phyloP scores from a whole-genome alignment of 2,329 filamentous ascomycete genomes.

The Ophiostoma piceae region DNA sequence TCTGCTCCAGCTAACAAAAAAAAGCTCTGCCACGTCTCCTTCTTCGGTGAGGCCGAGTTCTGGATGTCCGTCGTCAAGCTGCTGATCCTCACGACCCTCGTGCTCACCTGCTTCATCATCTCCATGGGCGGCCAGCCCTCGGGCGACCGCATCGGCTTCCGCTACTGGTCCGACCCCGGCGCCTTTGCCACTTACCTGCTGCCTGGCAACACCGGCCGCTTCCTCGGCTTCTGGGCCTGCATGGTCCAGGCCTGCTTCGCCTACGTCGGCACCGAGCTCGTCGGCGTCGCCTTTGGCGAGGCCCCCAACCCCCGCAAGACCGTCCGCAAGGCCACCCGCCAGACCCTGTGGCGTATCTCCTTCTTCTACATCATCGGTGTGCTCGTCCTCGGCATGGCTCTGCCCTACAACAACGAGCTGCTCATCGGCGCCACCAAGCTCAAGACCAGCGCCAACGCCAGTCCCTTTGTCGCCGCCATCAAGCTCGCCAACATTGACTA shows the following conservation, averaged over 20 bases:
- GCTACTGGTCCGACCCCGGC: slow-evolving; percentile 45
- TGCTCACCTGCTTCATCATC: slow-evolving; percentile 51
- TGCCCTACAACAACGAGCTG: slow-evolving; percentile 55
- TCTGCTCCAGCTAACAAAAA: no score
- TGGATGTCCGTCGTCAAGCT: slow-evolving; percentile 58
- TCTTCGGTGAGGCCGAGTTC: slow-evolving; percentile 59
- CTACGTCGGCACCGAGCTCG: slow-evolving; percentile 69
- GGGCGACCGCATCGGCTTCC: slow-evolving; percentile 46
- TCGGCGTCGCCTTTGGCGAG: slow-evolving; percentile 74
- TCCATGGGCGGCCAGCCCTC: slow-evolving; percentile 51
- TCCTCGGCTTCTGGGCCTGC: slow-evolving; percentile 39
- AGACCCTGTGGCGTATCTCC: slow-evolving; percentile 69
- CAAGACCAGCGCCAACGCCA: slow-evolving; percentile 52
- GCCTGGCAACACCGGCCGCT: slow-evolving; percentile 37
- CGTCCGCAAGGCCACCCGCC: slow-evolving; percentile 65
- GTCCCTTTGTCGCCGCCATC: slow-evolving; percentile 16
- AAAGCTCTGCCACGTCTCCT: slow-evolving; percentile 53
- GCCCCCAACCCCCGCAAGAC: slow-evolving; percentile 65
- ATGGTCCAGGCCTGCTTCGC: slow-evolving; percentile 65
- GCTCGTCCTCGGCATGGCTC: slow-evolving; percentile 64
- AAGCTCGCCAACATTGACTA: slow-evolving; percentile 48
- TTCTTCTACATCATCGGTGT: slow-evolving; percentile 53
- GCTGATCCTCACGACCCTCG: slow-evolving; percentile 53
- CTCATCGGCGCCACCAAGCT: slow-evolving; percentile 46
- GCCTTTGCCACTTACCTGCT: slow-evolving; percentile 42